These are phyloP conservation scores for Rhododendron kiyosumense DNA, from an alignment of 148 eudicot species.

Conservation along the genomic window DNA sequence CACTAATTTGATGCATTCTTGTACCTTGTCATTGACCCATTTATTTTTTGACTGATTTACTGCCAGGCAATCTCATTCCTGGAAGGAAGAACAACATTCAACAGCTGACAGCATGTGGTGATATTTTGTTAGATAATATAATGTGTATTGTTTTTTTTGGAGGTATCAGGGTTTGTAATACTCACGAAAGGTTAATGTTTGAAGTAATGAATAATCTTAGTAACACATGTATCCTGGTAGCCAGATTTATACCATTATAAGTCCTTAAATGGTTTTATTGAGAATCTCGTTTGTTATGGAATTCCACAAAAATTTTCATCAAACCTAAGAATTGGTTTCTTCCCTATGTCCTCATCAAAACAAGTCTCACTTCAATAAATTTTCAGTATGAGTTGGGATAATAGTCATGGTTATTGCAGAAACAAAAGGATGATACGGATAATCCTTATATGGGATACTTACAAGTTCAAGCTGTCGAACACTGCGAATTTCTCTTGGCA, in stretches of 20 bases:
- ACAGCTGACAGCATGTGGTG: not conserved
- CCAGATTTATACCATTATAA: not conserved
- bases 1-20: not conserved
- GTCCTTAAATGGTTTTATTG: not conserved
- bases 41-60: not conserved
- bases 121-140: not conserved
- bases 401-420: not conserved
- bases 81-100: not conserved
- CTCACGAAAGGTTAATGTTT: not conserved
- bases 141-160: not conserved
- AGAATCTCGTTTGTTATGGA: not conserved
- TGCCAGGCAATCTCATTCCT: not conserved
- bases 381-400: not conserved
- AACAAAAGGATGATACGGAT: not conserved
- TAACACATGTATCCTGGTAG: not conserved
- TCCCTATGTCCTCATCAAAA: not conserved
- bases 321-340: not conserved
- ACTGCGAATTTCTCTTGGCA: constrained; percentile 90
- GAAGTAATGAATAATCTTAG: not conserved
- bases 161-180: not conserved
- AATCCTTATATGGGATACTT: constrained; percentile 24
- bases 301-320: not conserved
- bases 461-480: constrained; percentile 92
- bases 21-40: not conserved
- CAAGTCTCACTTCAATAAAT: not conserved